Percentiles rank a stretch among this genome's conserved stretches.
These are phyloP conservation scores for Fistulinella cinereoalba DNA, from an alignment of 1,284 basidiomycete species.

Conservation along the genomic window DNA sequence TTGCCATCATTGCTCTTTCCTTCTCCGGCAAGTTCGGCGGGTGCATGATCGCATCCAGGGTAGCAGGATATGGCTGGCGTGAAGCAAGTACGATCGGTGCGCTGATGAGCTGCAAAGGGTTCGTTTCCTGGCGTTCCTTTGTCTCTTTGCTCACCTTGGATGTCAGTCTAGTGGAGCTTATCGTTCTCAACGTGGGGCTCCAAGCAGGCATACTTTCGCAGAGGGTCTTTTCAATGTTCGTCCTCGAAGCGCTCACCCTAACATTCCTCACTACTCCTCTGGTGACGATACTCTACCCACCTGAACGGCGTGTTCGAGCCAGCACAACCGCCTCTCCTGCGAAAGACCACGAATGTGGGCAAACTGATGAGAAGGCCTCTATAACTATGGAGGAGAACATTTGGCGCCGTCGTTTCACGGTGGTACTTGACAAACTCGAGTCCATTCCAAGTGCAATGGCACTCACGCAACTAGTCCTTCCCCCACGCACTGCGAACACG, in stretches of 20 bases:
- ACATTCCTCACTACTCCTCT: constrained; percentile 89
- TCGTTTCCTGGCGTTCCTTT: constrained; percentile 13
- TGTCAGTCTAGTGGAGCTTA: constrained; percentile 79
- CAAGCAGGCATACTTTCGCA: constrained; percentile 77
- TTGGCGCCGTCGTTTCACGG: constrained; percentile 54
- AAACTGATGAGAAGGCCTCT: constrained; percentile 15
- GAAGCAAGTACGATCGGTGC: constrained; percentile 87
- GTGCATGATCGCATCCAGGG: constrained; percentile 66
- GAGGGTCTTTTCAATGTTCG: constrained; percentile 85
- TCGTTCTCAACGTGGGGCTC: constrained; percentile 93
- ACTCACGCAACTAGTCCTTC: constrained; percentile 56
- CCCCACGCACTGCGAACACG: not conserved
- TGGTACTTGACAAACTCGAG: constrained; percentile 88
- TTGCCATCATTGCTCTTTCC: constrained; percentile 78
- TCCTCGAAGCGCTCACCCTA: constrained; percentile 83
- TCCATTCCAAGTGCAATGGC: constrained; percentile 78
- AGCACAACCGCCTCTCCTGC: not conserved
- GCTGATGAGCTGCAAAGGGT: constrained; percentile 96
- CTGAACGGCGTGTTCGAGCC: constrained; percentile 44
- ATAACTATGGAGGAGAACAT: constrained; percentile 15
- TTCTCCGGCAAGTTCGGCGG: constrained; percentile 83
- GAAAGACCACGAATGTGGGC: constrained; percentile 8
- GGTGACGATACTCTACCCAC: constrained; percentile 75
- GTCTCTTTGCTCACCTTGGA: not conserved
- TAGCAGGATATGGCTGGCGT: constrained; percentile 71